Evolutionary conservation across 305 asterid genomes (phyloP).

Genomic region (Ilex paraguariensis): DNA sequence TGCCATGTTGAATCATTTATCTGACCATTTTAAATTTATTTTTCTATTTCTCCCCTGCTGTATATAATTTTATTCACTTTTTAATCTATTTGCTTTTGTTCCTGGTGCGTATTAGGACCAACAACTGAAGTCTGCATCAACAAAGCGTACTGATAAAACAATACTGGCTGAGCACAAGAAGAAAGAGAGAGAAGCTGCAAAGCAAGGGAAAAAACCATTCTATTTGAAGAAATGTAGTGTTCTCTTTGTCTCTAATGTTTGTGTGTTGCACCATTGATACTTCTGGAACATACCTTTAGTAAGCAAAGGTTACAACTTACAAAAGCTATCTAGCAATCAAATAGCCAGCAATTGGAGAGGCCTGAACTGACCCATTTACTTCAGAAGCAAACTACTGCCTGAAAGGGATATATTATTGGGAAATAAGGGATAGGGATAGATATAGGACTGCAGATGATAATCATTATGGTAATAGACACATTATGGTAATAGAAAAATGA

Average conservation of each 20-base stretch:
- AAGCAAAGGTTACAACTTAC: background rate
- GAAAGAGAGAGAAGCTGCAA: conserved; percentile 94
- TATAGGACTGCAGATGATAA: too few relatives aligned
- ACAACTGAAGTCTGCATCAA: conserved; percentile 62
- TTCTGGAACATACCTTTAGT: background rate
- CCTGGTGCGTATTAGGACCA: conserved; percentile 33
- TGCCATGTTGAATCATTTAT: background rate
- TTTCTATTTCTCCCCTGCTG: conserved; percentile 2
- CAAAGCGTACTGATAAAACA: conserved; percentile 59
- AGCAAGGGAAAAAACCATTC: conserved; percentile 88
- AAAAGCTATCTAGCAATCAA: too few relatives aligned
- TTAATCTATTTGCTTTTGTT: conserved; percentile 6
- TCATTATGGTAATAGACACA: too few relatives aligned
- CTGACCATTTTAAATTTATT: background rate
- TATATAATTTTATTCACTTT: conserved; percentile 1
- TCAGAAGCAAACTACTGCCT: too few relatives aligned
- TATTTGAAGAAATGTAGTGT: conserved; percentile 67
- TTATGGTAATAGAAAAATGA: too few relatives aligned
- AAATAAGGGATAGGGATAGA: too few relatives aligned
- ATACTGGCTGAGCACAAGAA: conserved; percentile 82
- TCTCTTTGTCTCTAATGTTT: background rate
- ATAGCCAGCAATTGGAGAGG: too few relatives aligned
- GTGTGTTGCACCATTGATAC: background rate
- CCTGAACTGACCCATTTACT: too few relatives aligned
- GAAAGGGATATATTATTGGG: too few relatives aligned